Base-by-base conservation (phyloP, 1,139 yeast species). In the Debaryomyces sp. region DNA sequence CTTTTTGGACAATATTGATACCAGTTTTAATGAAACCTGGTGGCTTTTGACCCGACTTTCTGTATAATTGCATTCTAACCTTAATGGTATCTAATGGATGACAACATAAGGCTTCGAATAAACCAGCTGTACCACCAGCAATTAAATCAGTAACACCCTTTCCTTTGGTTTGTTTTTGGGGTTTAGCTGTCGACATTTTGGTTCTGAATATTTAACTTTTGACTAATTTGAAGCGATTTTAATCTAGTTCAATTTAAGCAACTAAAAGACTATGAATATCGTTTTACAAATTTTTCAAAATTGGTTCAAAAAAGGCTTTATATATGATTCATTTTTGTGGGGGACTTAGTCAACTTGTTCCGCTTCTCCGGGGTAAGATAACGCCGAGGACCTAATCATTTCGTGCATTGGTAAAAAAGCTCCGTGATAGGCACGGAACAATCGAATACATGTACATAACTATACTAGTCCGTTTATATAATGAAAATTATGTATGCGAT, bases 61-160 rank as follows among this genome's bases (percentile, higher is more conserved):
- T 80, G 64, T 87, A 85, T 61, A 92, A 81, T 71, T 92, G 98
- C 98, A 92, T 92, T 66, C 98, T 83, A 54, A 94, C 99, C 72
- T 94, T 94, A 67, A 94, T 89, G 44, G 99, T 94, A 63, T 87
- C 94, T 62, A 92, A 80, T 12, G 98, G 98, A 68, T 94, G 99
- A 70, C 99, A 94, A 67, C 95, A 85, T 57, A 94, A 79, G 18
- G 98, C 99, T 74, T 94, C 99, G 66, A 91, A 89, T 54, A 92
- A 78, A 53, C 99, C 99, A 17, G 99, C 99, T 12, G 95, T 86
- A 62, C 99, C 99, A 58, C 99, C 99, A 42, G 98, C 96, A 48
- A 91, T 77, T 61, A 92, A 80, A 67, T 91, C 96, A 52, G 89
- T 81, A 36, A 87, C 83, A 39, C 77, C 66, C 51, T 65, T 72